These are phyloP conservation scores for Lithohypha guttulata DNA, from an alignment of 2,329 filamentous ascomycete species.

Conservation along the genomic window DNA sequence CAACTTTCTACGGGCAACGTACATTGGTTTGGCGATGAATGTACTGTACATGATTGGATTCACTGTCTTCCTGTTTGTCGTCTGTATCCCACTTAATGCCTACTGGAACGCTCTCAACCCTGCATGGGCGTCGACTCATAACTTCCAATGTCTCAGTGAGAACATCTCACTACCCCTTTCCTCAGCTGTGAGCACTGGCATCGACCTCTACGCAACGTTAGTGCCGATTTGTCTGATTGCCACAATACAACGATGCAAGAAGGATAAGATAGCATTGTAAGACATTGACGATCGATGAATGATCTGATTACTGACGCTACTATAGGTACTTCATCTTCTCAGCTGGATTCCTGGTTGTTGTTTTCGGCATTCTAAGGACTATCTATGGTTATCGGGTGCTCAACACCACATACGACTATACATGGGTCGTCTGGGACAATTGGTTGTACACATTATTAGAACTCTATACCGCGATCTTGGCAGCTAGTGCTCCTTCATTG, in stretches of 20 bases:
- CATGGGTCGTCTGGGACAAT: slow-evolving; percentile 15
- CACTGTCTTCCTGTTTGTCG: slow-evolving; percentile 12
- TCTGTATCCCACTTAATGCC: slow-evolving; percentile 17
- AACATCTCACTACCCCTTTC: slow-evolving; percentile 14
- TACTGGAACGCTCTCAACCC: slow-evolving; percentile 20
- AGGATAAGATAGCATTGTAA: slow-evolving; percentile 17
- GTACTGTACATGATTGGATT: slow-evolving; percentile 16
- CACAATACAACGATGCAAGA: slow-evolving; percentile 13
- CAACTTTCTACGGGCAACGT: slow-evolving; percentile 18
- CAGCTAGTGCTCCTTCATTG: slow-evolving; percentile 24
- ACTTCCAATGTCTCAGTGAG: slow-evolving; percentile 15
- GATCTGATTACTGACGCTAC: not conserved
- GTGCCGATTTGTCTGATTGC: slow-evolving; percentile 17
- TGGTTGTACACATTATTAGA: slow-evolving; percentile 25
- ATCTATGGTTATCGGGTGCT: slow-evolving; percentile 14
- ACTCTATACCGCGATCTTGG: slow-evolving; percentile 24
- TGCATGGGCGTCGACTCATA: slow-evolving; percentile 13
- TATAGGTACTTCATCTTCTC: slow-evolving; percentile 16
- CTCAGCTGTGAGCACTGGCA: slow-evolving; percentile 16
- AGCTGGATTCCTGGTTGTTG: slow-evolving; percentile 19
- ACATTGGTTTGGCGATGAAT: slow-evolving; percentile 21
- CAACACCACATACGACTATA: slow-evolving; percentile 19
- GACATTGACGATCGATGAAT: not conserved
- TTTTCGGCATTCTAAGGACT: slow-evolving; percentile 17
- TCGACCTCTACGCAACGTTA: slow-evolving; percentile 20